Evolutionary conservation across 169 alveolate genomes (phyloP).

Genomic region (Cryptosporidium bovis): DNA sequence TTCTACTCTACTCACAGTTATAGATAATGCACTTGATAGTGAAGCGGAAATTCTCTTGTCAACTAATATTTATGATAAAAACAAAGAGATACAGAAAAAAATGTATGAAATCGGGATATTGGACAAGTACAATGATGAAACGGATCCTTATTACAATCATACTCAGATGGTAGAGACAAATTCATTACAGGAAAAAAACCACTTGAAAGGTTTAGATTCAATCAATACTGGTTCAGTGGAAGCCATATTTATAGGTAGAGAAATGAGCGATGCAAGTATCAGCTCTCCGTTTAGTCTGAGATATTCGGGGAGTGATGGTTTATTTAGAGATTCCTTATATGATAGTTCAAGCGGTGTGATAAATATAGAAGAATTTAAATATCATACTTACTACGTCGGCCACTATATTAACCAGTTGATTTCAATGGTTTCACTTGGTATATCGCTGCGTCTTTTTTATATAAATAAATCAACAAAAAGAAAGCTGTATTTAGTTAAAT

Average conservation of each 20-base stretch:
- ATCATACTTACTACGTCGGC: constrained; percentile 15
- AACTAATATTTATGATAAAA: too few species aligned
- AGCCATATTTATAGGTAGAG: not conserved
- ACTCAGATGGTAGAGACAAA: constrained; percentile 16
- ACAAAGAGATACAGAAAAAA: not conserved
- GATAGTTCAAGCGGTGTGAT: not conserved
- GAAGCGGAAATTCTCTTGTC: too few species aligned
- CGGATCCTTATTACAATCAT: constrained; percentile 10
- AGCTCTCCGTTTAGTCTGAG: not conserved
- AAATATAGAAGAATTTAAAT: constrained; percentile 27
- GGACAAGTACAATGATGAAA: not conserved
- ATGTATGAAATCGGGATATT: not conserved
- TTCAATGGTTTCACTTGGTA: constrained; percentile 20
- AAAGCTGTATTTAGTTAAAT: constrained; percentile 41
- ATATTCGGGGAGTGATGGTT: not conserved
- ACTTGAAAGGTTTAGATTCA: not conserved
- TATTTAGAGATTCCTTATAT: not conserved
- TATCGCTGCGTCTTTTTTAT: constrained; percentile 37
- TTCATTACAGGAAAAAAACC: not conserved
- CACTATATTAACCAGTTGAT: constrained; percentile 27
- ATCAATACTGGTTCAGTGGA: not conserved
- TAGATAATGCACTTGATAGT: too few species aligned
- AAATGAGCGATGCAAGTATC: too few species aligned
- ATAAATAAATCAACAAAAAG: constrained; percentile 39
- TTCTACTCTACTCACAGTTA: too few species aligned